These are phyloP conservation scores for Pugionium dolabratum DNA, from an alignment of 345 rosid species.

Conservation along the genomic window DNA sequence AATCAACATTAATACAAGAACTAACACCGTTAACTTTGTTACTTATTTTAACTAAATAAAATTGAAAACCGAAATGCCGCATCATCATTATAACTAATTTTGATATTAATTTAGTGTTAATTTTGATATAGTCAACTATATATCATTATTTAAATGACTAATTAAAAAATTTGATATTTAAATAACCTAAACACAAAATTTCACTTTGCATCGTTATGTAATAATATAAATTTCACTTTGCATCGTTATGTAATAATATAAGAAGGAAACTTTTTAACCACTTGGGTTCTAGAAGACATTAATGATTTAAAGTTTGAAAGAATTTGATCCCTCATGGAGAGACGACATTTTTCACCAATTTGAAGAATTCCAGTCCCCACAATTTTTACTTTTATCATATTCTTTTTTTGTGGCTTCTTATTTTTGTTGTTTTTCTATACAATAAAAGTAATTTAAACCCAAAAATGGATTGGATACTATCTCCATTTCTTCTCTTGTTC, in stretches of 20 bases:
- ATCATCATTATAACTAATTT: too few relatives aligned
- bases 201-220: too few relatives aligned
- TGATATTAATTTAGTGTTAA: too few relatives aligned
- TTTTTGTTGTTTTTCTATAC: slow-evolving; percentile 16
- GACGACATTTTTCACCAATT: slow-evolving; percentile 40
- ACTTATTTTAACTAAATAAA: too few relatives aligned
- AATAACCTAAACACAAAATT: too few relatives aligned
- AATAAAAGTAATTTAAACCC: not conserved
- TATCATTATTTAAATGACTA: too few relatives aligned
- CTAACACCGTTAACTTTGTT: too few relatives aligned
- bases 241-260: slow-evolving; percentile 24
- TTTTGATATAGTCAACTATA: too few relatives aligned
- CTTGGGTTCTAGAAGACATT: slow-evolving; percentile 43
- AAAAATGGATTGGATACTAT: slow-evolving; percentile 24
- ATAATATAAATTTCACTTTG: not conserved
- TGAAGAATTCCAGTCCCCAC: slow-evolving; percentile 39
- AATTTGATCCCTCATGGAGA: slow-evolving; percentile 40
- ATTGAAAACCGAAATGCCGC: too few relatives aligned
- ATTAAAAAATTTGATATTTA: too few relatives aligned
- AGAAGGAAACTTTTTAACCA: slow-evolving; percentile 39
- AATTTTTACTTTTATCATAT: slow-evolving; percentile 35
- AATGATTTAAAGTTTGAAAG: slow-evolving; percentile 44
- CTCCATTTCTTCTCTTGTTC: slow-evolving; percentile 30
- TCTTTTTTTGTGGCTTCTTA: not conserved
- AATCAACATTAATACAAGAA: too few relatives aligned